Evolutionary conservation across 768 basidiomycete species (phyloP).

Genomic region (Leucogyrophana mollusca): DNA sequence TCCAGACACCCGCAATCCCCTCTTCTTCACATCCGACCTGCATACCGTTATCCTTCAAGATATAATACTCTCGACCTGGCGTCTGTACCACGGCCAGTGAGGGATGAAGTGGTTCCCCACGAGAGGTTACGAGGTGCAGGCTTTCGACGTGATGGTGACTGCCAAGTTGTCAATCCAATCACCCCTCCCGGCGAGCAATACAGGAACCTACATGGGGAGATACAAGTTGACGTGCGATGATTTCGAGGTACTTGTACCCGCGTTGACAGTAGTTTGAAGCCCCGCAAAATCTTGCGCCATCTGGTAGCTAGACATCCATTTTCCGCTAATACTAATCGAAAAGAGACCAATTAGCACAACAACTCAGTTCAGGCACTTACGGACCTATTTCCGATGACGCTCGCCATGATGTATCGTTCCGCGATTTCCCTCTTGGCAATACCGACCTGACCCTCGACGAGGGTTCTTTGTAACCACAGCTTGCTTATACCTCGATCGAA

Average conservation of each 20-base stretch:
- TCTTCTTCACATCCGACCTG: slow-evolving; percentile 77
- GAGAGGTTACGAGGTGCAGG: slow-evolving; percentile 55
- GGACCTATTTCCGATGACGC: slow-evolving; percentile 73
- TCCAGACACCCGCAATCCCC: slow-evolving; percentile 64
- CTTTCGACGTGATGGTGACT: slow-evolving; percentile 81
- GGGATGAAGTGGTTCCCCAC: slow-evolving; percentile 47
- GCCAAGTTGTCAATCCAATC: not conserved
- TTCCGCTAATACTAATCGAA: slow-evolving; percentile 58
- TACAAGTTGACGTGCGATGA: slow-evolving; percentile 50
- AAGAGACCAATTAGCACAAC: slow-evolving; percentile 2
- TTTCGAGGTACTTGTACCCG: slow-evolving; percentile 13
- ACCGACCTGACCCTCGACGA: slow-evolving; percentile 41
- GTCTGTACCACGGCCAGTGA: slow-evolving; percentile 74
- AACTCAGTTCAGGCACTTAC: not conserved
- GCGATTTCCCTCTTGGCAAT: slow-evolving; percentile 48
- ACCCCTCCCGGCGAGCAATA: not conserved
- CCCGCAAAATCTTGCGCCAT: slow-evolving; percentile 76
- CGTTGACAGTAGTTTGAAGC: slow-evolving; percentile 20
- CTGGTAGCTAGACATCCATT: slow-evolving; percentile 62
- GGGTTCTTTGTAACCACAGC: slow-evolving; percentile 53
- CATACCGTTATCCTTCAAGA: slow-evolving; percentile 76
- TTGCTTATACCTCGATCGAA: slow-evolving; percentile 67
- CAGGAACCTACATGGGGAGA: slow-evolving; percentile 56
- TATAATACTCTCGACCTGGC: slow-evolving; percentile 61
- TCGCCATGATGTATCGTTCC: slow-evolving; percentile 63